phyloP scores from a whole-genome alignment of 108 stramenopile genomes.

The Craspedostauros australis region DNA sequence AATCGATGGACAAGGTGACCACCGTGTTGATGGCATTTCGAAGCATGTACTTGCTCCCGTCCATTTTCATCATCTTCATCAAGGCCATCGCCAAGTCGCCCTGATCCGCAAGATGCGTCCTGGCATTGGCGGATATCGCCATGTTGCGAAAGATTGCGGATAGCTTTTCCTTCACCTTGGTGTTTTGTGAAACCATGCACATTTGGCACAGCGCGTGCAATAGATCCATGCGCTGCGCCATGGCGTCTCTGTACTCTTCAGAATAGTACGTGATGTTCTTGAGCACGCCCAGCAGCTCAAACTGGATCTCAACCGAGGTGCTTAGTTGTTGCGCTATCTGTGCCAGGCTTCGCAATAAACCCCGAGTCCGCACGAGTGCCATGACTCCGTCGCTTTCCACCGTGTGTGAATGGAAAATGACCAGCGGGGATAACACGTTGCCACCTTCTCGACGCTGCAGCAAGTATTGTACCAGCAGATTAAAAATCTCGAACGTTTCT shows the following conservation, averaged over 20 bases:
- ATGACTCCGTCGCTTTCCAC: no score
- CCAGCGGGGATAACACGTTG: no score
- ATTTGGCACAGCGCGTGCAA: constrained; percentile 9
- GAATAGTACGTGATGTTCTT: constrained; percentile 41
- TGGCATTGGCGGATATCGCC: constrained; percentile 15
- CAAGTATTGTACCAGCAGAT: no score
- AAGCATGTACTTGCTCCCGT: neutral
- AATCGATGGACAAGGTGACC: constrained; percentile 32
- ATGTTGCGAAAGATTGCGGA: constrained; percentile 48
- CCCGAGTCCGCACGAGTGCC: no score
- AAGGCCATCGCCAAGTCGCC: constrained; percentile 24
- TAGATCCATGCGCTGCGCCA: constrained; percentile 19
- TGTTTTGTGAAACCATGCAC: no score
- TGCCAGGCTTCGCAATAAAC: no score
- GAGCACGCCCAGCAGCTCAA: constrained; percentile 32
- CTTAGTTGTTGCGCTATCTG: no score
- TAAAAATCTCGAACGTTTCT: no score
- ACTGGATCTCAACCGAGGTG: no score
- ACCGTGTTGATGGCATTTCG: constrained; percentile 34
- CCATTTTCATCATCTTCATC: constrained; percentile 7
- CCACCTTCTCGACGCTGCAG: no score
- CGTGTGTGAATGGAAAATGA: no score
- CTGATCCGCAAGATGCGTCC: constrained; percentile 19
- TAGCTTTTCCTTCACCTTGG: constrained; percentile 24
- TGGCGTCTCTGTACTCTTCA: constrained; percentile 24